Base-by-base conservation (phyloP, 331 rosid species). In the Telfairia occidentalis region DNA sequence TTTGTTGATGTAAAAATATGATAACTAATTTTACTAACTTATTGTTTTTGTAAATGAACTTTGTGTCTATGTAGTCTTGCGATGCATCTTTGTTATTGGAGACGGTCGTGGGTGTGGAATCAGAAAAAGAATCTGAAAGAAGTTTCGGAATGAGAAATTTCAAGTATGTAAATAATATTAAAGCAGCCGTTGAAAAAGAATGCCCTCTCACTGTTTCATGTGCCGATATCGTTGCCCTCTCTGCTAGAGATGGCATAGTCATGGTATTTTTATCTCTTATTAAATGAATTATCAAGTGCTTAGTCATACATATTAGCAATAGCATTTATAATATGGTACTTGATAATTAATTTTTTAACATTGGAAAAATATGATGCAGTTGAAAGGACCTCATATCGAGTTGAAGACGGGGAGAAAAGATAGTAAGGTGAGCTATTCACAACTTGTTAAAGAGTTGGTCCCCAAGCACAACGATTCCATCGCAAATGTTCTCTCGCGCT, bases 121-220 rank as follows among this genome's bases (percentile, higher is more conserved):
- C 97, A 9, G 99, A 92, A 80, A 81, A 89, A 85, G 30, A 81
- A 15, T 83, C 93, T 0, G 21, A 5, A 11, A 81, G 96, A 78
- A 95, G 91, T 72, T 86, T 87, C 7, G 97, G 99, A 2, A 87
- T 95, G 97, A 87, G 97, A 28, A 95, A 95, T 61, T 95, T 92
- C 81, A 92, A 87, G 72, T 95, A 90, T 55, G 81, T 89, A 2
- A 83, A 74, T 73, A 90, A 78, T 24, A 95, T 92, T 54, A 95
- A 95, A 79, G 74, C n/a, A 0, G 97, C 97, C 0, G 72, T 92
- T 1, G 99, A 95, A 66, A 21, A 61, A 58, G 87, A 86, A 74
- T 95, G 99, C 65, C 90, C 92, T 9, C 52, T 55, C 23, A 86
- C 93, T 0, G 99, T 95, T 11, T 95, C 99, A 61, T 95, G 99